Base-by-base conservation (phyloP, 2,329 filamentous ascomycete genomes). In the Stagonosporopsis cucurbitacearum region DNA sequence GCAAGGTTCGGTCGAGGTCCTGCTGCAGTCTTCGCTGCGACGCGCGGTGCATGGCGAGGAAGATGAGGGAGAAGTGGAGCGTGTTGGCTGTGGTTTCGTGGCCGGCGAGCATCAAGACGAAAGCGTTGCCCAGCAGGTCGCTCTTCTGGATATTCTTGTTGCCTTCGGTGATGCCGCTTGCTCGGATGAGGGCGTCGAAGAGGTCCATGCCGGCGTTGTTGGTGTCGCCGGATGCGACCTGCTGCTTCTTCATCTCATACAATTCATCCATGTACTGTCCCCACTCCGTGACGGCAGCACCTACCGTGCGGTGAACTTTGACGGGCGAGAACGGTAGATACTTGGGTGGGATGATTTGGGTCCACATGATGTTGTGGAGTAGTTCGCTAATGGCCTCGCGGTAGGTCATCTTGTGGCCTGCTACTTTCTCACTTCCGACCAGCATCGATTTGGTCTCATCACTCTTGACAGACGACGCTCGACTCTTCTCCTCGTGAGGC, bases 11-110 rank as follows among this genome's bases (percentile, higher is more conserved):
- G 69, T 92, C 87, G 23, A 95, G 76, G 58, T 92, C 90, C 40
- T 80, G 77, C 64, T 94, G 90, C 3, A 94, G 75, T 6, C 79
- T 80, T 22, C 84, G 81, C 68, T 95, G 91, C 1, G 83, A 83
- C 1, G 78, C 74, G 6, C 85, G 85, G 64, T 88, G 82, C 64
- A 86, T 83, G 13, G 90, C 90, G 6, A 94, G 82, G 63, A 86
- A 82, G 32, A 91, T 70, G 4, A 92, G 75, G 2, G 86, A 81
- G 70, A 90, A 92, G 75, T 93, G 88, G 35, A 92, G 79, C 4
- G 85, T 83, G 72, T 90, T 91, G 43, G 90, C 90, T 2, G 89
- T 89, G 1, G 90, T 93, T 74, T 95, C 91, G 74, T 95, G 90
- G 12, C 91, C 91, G 0, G 91, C 90, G 1, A 93, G 80, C 57